Evolutionary conservation across 2,329 filamentous ascomycete genomes (phyloP).

Genomic region (Coleophoma crateriformis): DNA sequence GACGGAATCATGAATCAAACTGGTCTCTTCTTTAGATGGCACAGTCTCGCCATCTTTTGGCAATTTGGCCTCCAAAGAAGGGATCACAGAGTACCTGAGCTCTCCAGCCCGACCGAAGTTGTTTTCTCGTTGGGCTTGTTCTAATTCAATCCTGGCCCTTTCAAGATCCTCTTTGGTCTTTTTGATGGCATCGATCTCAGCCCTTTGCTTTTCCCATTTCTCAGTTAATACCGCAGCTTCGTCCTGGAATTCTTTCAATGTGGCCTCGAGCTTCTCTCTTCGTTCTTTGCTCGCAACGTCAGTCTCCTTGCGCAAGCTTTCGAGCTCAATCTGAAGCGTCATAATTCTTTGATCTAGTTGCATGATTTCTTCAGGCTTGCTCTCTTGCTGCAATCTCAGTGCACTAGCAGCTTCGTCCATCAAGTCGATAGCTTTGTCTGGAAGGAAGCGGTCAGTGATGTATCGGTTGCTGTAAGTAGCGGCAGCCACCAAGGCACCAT

Average conservation of each 20-base stretch:
- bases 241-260: conserved; percentile 70
- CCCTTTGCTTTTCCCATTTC: conserved; percentile 85
- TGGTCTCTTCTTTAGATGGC: conserved; percentile 27
- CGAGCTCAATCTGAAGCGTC: conserved; percentile 94
- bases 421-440: conserved; percentile 94
- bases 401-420: conserved; percentile 95
- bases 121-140: conserved; percentile 79
- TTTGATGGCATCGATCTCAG: conserved; percentile 83
- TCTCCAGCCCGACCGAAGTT: conserved; percentile 91
- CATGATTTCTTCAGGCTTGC: conserved; percentile 92
- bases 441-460: conserved; percentile 91
- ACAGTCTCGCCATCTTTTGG: conserved; percentile 60
- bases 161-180: conserved; percentile 85
- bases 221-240: conserved; percentile 70
- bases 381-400: conserved; percentile 88
- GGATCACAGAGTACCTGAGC: conserved; percentile 82
- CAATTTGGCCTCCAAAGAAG: conserved; percentile 70
- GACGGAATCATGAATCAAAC: conserved; percentile 88
- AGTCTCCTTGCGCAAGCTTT: conserved; percentile 89
- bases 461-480: conserved; percentile 92
- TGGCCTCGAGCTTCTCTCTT: conserved; percentile 75
- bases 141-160: conserved; percentile 75
- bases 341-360: conserved; percentile 90
- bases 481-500: conserved; percentile 85
- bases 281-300: conserved; percentile 86